Evolutionary conservation across 768 basidiomycete genomes (phyloP).

Genomic region (Hydnomerulius pinastri): DNA sequence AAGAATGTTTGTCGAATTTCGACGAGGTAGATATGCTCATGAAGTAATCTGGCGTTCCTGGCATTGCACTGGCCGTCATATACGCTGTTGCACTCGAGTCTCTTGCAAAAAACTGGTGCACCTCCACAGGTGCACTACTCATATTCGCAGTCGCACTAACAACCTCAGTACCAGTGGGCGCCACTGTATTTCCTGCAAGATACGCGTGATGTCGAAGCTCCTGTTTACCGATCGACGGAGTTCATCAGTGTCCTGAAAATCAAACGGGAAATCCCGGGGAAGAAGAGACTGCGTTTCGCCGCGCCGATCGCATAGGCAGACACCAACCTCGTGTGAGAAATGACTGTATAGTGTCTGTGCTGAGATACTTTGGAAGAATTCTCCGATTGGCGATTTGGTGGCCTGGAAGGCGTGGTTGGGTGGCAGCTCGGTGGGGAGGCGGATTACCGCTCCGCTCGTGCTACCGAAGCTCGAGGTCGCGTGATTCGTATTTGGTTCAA

Average conservation of each 20-base stretch:
- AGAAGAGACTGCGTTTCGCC: slow-evolving; percentile 5
- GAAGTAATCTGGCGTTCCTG: slow-evolving; percentile 31
- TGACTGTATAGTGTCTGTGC: slow-evolving; percentile 36
- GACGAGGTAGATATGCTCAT: slow-evolving; percentile 40
- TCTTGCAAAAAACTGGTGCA: slow-evolving; percentile 23
- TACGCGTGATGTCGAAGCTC: slow-evolving; percentile 48
- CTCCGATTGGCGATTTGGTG: slow-evolving; percentile 15
- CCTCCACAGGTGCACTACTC: background rate
- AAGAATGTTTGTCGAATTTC: slow-evolving; percentile 44
- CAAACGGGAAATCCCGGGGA: slow-evolving; percentile 2
- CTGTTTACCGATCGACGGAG: slow-evolving; percentile 29
- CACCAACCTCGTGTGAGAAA: slow-evolving; percentile 47
- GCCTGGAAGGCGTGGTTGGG: slow-evolving; percentile 28
- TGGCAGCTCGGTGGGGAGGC: slow-evolving; percentile 18
- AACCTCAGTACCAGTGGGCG: slow-evolving; percentile 4
- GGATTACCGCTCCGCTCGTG: slow-evolving; percentile 4
- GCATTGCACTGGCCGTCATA: slow-evolving; percentile 6
- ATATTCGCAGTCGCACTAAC: background rate
- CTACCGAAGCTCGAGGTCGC: background rate
- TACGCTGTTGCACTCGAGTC: slow-evolving; percentile 27
- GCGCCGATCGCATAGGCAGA: background rate
- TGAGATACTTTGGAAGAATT: slow-evolving; percentile 42
- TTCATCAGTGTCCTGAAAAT: slow-evolving; percentile 14
- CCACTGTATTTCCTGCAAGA: slow-evolving; percentile 34
- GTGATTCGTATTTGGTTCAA: no score